Evolutionary conservation across 208 protist genomes (phyloP).

Genomic region (Trypanosoma caninum): DNA sequence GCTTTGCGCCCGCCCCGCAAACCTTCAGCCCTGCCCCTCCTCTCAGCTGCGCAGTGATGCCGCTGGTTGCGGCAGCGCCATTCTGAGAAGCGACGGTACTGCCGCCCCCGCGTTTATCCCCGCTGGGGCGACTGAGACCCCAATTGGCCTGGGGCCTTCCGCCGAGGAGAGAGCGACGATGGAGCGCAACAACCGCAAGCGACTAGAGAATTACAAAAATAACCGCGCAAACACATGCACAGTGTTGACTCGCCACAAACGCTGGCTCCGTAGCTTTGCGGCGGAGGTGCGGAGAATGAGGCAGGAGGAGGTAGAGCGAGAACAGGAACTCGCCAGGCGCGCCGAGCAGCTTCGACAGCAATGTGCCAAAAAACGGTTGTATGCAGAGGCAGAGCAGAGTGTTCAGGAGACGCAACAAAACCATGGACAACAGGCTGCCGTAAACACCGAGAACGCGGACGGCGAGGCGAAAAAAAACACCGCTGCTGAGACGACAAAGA

Average conservation of each 20-base stretch:
- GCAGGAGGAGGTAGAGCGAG: constrained; percentile 53
- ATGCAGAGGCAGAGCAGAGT: background rate
- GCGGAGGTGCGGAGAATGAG: constrained; percentile 80
- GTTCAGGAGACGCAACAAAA: background rate
- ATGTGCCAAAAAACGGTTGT: constrained; percentile 24
- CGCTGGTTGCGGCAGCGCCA: background rate
- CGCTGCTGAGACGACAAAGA: constrained; percentile 23
- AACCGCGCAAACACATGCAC: constrained; percentile 44
- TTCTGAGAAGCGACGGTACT: constrained; percentile 3
- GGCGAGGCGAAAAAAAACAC: constrained; percentile 20
- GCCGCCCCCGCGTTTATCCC: constrained; percentile 52
- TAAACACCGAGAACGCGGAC: background rate
- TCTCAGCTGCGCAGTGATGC: constrained; percentile 18
- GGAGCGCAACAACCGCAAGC: constrained; percentile 39
- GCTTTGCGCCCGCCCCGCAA: constrained; percentile 69
- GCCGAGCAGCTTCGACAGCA: constrained; percentile 38
- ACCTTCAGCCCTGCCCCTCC: constrained; percentile 22
- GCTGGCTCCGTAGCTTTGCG: constrained; percentile 85
- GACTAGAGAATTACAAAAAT: constrained; percentile 47
- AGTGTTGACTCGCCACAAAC: constrained; percentile 64
- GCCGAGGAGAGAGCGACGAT: constrained; percentile 43
- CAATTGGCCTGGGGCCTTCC: constrained; percentile 62
- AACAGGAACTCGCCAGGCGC: constrained; percentile 59
- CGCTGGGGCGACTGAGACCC: constrained; percentile 43
- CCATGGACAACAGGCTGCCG: background rate